Conservation (phyloP, 345 rosid genomes). For the Lumnitzera racemosa region DNA sequence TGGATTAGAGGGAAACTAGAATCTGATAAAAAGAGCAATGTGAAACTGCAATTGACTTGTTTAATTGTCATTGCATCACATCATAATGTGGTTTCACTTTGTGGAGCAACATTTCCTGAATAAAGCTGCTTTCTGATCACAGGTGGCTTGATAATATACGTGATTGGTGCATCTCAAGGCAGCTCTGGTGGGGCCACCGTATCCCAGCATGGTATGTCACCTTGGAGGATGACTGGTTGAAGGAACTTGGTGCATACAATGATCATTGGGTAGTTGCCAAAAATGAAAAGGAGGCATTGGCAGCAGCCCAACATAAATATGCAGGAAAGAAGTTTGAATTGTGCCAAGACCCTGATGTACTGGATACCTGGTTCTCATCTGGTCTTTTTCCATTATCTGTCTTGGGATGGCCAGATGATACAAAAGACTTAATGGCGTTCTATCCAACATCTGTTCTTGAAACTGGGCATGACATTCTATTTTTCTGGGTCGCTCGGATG, state of each 20-base stretch:
- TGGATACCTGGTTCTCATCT: conserved; percentile 99
- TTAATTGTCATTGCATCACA: too few species aligned
- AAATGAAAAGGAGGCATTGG: conserved; percentile 58
- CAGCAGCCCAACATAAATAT: conserved; percentile 49
- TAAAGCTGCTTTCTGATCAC: conserved; percentile 9
- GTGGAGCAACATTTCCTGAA: too few species aligned
- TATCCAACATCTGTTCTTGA: conserved; percentile 94
- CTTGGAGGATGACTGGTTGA: conserved; percentile 62
- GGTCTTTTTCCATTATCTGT: conserved; percentile 81
- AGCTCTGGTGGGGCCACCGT: conserved; percentile 98
- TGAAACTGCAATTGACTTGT: too few species aligned
- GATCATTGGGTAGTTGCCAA: conserved; percentile 90
- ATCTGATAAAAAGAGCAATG: too few species aligned
- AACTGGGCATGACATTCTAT: conserved; percentile 94
- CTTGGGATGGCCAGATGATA: conserved; percentile 93
- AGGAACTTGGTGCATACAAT: conserved; percentile 67
- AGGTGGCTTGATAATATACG: conserved; percentile 98
- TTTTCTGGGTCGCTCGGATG: conserved; percentile 99
- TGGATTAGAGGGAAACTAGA: too few species aligned
- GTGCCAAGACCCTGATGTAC: conserved; percentile 86
- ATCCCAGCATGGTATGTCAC: conserved; percentile 93
- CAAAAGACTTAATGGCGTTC: conserved; percentile 76
- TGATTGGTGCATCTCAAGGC: conserved; percentile 97
- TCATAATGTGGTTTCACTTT: too few species aligned
- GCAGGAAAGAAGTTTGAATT: conserved; percentile 66